Evolutionary conservation across 208 protist species (phyloP).

Genomic region (Balamuthia mandrillaris): DNA sequence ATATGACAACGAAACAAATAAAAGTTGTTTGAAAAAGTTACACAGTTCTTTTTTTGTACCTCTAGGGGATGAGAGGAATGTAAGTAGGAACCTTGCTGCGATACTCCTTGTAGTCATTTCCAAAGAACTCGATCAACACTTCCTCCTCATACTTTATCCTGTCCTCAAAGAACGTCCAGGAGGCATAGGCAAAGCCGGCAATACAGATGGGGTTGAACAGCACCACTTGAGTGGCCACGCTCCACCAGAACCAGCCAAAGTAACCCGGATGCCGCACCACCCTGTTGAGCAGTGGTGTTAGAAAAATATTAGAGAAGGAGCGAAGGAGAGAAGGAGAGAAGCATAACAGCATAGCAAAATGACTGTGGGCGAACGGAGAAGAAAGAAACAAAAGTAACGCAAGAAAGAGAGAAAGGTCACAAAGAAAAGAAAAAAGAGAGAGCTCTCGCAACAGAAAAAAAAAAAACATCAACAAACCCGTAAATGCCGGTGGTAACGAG

Average conservation of each 20-base stretch:
- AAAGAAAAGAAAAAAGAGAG: neutral
- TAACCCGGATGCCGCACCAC: slow-evolving; percentile 88
- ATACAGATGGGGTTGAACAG: slow-evolving; percentile 85
- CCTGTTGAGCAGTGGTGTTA: slow-evolving; percentile 4
- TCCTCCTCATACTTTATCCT: slow-evolving; percentile 87
- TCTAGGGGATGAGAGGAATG: slow-evolving; percentile 83
- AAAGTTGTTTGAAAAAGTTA: too few species aligned
- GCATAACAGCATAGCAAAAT: neutral
- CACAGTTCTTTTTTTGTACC: too few species aligned
- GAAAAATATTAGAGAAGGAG: neutral
- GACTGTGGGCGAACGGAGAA: too few species aligned
- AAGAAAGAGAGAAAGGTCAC: neutral
- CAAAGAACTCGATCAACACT: slow-evolving; percentile 82
- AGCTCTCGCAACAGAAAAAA: neutral
- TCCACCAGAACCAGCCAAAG: slow-evolving; percentile 93
- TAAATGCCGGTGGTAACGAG: slow-evolving; percentile 88
- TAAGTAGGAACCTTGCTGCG: slow-evolving; percentile 69
- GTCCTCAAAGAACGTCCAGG: slow-evolving; percentile 85
- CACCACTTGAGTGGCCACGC: slow-evolving; percentile 83
- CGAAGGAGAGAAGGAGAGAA: slow-evolving; percentile 8
- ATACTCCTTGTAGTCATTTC: slow-evolving; percentile 81
- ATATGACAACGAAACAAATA: too few species aligned
- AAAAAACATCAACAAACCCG: slow-evolving; percentile 23
- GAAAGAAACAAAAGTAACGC: neutral
- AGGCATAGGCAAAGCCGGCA: slow-evolving; percentile 70